Conservation (phyloP, 1,139 yeast genomes). For the Casaregolazyma lundiana region DNA sequence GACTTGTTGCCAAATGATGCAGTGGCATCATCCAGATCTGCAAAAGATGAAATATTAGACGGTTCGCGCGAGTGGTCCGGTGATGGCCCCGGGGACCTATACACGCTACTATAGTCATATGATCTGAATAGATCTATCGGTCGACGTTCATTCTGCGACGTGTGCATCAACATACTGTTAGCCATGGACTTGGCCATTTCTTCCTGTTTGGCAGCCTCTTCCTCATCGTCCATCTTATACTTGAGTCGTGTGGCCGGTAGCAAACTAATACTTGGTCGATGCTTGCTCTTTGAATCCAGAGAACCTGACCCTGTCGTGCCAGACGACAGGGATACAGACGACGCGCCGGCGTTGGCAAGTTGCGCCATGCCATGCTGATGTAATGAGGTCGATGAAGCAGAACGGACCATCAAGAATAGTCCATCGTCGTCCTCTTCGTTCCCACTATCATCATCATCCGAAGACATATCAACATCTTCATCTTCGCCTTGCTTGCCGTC, state of each 20-base stretch:
- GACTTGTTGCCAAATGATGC: slow-evolving; percentile 5
- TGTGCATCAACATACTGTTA: slow-evolving; percentile 39
- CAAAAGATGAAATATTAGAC: slow-evolving; percentile 15
- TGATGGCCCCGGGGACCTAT: slow-evolving; percentile 33
- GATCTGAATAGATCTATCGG: slow-evolving; percentile 46
- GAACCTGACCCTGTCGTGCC: background rate
- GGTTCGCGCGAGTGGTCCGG: slow-evolving; percentile 22
- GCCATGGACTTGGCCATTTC: slow-evolving; percentile 30
- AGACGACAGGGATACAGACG: slow-evolving; percentile 6
- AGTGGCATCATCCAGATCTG: background rate
- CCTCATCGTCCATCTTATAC: slow-evolving; percentile 71
- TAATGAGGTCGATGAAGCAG: slow-evolving; percentile 35
- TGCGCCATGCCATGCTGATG: slow-evolving; percentile 20
- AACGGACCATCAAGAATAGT: slow-evolving; percentile 51
- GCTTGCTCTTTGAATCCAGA: background rate
- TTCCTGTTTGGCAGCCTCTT: slow-evolving; percentile 51
- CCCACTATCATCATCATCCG: slow-evolving; percentile 39
- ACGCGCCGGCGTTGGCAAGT: slow-evolving; percentile 5
- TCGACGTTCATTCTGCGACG: slow-evolving; percentile 72
- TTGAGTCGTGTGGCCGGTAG: slow-evolving; percentile 81
- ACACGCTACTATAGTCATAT: slow-evolving; percentile 85
- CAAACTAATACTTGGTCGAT: slow-evolving; percentile 53
- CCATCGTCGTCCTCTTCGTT: slow-evolving; percentile 68
- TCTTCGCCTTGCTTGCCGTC: slow-evolving; percentile 7
- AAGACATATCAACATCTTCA: slow-evolving; percentile 6